These are phyloP conservation scores for Haplosporangium sp. DNA, from an alignment of 371 early-diverging fungal genomes.

Conservation along the genomic window DNA sequence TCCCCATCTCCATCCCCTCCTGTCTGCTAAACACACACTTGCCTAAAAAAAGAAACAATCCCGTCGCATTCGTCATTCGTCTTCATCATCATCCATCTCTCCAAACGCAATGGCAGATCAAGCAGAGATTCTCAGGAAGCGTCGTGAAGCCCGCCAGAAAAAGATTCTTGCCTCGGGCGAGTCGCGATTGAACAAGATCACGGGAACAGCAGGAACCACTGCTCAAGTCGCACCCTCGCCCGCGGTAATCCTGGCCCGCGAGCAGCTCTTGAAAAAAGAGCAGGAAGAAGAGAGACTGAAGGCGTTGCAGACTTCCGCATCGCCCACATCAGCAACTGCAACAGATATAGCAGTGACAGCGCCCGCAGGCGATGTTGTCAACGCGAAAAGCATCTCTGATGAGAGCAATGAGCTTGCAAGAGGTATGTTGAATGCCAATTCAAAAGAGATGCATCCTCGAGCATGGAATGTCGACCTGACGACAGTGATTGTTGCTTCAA, in stretches of 20 bases:
- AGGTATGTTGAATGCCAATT: neutral
- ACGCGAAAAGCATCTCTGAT: slow-evolving; percentile 1
- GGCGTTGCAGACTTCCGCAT: slow-evolving; percentile 15
- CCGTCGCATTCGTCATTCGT: no score
- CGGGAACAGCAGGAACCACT: slow-evolving; percentile 57
- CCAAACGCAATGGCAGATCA: slow-evolving; percentile 56
- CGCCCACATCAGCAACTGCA: neutral
- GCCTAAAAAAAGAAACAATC: no score
- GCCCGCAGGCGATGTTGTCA: neutral
- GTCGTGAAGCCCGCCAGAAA: slow-evolving; percentile 70
- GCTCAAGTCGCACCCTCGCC: slow-evolving; percentile 47
- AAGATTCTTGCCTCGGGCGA: slow-evolving; percentile 68
- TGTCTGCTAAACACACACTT: no score
- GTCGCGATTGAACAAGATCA: slow-evolving; percentile 67
- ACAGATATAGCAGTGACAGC: neutral
- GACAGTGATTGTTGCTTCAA: no score
- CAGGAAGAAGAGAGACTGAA: slow-evolving; percentile 36
- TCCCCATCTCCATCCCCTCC: no score
- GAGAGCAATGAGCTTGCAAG: slow-evolving; percentile 4
- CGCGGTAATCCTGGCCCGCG: slow-evolving; percentile 41
- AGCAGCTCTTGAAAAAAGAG: slow-evolving; percentile 44
- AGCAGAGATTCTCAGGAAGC: slow-evolving; percentile 62
- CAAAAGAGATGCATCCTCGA: no score
- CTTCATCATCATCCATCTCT: neutral
- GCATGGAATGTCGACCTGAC: no score